These are phyloP conservation scores for Haematococcus lacustris DNA, from an alignment of 139 green algal genomes.

Conservation along the genomic window DNA sequence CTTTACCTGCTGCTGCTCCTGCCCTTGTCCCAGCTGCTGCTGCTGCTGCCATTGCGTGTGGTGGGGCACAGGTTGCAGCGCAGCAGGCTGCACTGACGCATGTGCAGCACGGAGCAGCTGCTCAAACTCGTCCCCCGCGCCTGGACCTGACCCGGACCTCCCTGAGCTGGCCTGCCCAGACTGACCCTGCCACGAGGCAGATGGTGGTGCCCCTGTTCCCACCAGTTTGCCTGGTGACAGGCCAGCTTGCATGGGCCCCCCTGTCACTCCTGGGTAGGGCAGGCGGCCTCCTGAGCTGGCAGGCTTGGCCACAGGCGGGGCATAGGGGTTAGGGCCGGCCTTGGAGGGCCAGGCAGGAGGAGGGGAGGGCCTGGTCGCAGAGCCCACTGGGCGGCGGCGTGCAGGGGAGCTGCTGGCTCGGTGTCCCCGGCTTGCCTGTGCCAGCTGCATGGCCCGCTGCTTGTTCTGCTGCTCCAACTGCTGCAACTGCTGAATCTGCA, in stretches of 20 bases:
- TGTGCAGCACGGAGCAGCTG: constrained; percentile 1
- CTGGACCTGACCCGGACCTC: neutral
- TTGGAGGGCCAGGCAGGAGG: neutral
- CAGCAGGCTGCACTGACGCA: neutral
- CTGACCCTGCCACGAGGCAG: neutral
- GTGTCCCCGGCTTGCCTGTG: neutral
- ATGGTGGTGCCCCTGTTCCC: neutral
- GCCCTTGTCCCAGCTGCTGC: neutral
- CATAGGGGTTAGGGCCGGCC: neutral
- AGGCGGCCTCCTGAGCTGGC: neutral
- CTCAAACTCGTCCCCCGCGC: neutral
- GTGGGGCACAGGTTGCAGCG: constrained; percentile 11
- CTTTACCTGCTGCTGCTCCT: neutral
- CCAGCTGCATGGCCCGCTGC: neutral
- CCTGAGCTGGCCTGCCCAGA: neutral
- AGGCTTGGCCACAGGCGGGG: neutral
- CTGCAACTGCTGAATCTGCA: neutral
- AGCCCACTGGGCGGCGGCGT: neutral
- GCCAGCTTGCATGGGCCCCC: too few relatives aligned
- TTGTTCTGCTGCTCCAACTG: constrained; percentile 5
- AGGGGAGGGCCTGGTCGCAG: neutral
- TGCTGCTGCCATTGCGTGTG: neutral
- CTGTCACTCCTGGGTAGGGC: too few relatives aligned
- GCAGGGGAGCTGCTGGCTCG: neutral
- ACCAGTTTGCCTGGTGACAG: neutral